These are phyloP conservation scores for Capniomyces stellatus DNA, from an alignment of 371 early-diverging fungal species.

Conservation along the genomic window DNA sequence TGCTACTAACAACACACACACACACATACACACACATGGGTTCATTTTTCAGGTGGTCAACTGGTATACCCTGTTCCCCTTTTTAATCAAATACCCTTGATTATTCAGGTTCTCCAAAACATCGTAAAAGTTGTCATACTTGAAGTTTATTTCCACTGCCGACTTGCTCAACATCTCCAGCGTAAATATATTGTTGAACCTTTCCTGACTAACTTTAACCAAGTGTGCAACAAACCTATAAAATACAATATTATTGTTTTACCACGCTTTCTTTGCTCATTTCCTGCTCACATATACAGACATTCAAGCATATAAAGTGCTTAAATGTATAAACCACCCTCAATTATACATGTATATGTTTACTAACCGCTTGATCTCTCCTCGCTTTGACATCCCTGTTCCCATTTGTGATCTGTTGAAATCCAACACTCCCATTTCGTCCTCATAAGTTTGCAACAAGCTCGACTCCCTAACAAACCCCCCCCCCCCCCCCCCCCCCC, in stretches of 20 bases:
- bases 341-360: too few species aligned
- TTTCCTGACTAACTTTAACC: slow-evolving; percentile 28
- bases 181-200: slow-evolving; percentile 34
- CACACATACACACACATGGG: too few species aligned
- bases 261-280: too few species aligned
- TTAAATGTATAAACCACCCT: too few species aligned
- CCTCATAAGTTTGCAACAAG: slow-evolving; percentile 33
- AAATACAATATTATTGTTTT: neutral
- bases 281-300: too few species aligned
- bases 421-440: slow-evolving; percentile 30
- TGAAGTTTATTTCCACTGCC: slow-evolving; percentile 22
- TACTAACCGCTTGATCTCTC: slow-evolving; percentile 31
- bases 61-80: slow-evolving; percentile 30
- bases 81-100: slow-evolving; percentile 38
- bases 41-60: slow-evolving; percentile 19
- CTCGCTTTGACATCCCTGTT: slow-evolving; percentile 28
- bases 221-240: slow-evolving; percentile 36
- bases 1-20: too few species aligned
- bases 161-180: slow-evolving; percentile 20
- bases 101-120: slow-evolving; percentile 45
- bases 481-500: slow-evolving; percentile 48
- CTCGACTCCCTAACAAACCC: slow-evolving; percentile 34
- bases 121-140: slow-evolving; percentile 30
- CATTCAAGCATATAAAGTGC: too few species aligned
- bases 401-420: slow-evolving; percentile 36